Percentiles rank a stretch among this genome's conserved stretches.
Conservation (phyloP, 2,329 filamentous ascomycete genomes). For the Davidsoniella neocaledoniae region DNA sequence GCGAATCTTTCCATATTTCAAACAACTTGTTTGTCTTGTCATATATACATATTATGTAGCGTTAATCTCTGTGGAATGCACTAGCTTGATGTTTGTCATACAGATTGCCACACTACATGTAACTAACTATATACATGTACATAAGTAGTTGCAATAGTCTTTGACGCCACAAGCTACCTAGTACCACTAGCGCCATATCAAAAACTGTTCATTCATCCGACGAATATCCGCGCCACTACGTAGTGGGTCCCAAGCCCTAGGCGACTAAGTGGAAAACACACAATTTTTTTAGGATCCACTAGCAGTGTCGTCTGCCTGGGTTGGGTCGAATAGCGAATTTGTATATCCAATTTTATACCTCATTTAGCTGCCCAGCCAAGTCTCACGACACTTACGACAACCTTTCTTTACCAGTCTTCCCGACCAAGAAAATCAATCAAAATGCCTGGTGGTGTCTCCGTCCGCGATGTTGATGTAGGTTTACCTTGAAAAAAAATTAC, state of each 20-base stretch:
- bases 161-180: too few species aligned
- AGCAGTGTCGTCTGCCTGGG: not conserved
- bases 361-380: not conserved
- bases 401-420: constrained; percentile 10
- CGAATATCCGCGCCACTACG: constrained; percentile 1
- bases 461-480: constrained; percentile 77
- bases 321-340: constrained; percentile 1
- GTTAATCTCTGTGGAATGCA: too few species aligned
- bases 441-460: constrained; percentile 64
- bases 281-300: constrained; percentile 2
- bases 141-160: too few species aligned
- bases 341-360: constrained; percentile 4
- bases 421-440: constrained; percentile 36
- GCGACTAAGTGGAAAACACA: not conserved
- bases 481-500: constrained; percentile 6
- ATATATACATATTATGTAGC: too few species aligned
- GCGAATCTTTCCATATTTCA: too few species aligned
- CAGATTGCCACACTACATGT: too few species aligned
- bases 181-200: too few species aligned
- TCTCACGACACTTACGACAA: constrained; percentile 6
- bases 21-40: too few species aligned
- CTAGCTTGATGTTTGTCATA: too few species aligned
- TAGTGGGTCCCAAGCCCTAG: constrained; percentile 8
- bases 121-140: too few species aligned
- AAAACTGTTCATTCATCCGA: not conserved